Conservation (phyloP, 1,284 basidiomycete species). For the Boletus semigastroideus region DNA sequence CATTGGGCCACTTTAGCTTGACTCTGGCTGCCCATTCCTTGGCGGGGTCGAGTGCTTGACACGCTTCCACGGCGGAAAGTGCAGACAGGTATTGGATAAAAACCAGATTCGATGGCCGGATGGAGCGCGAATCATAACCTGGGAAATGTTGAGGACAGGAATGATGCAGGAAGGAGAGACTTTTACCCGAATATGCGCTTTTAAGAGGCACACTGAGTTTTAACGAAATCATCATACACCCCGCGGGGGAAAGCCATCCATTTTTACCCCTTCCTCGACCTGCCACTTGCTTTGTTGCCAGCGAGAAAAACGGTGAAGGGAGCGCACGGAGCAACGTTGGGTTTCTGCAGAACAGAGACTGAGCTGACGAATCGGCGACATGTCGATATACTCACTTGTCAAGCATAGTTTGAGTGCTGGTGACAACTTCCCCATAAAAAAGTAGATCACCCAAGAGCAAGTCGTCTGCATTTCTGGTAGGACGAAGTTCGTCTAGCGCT, state of each 20-base stretch:
- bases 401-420: conserved; percentile 94
- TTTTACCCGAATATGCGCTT: conserved; percentile 9
- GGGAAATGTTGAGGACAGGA: background rate
- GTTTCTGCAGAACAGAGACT: conserved; percentile 56
- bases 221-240: conserved; percentile 87
- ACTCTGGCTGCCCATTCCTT: conserved; percentile 54
- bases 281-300: conserved; percentile 86
- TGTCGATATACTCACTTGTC: conserved; percentile 66
- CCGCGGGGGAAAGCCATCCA: conserved; percentile 89
- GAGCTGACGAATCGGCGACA: background rate
- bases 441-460: conserved; percentile 77
- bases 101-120: conserved; percentile 75
- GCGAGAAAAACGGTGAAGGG: conserved; percentile 74
- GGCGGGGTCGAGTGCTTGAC: conserved; percentile 49
- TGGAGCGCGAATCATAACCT: conserved; percentile 9
- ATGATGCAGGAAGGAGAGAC: background rate
- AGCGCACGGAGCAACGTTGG: conserved; percentile 67
- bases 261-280: conserved; percentile 91
- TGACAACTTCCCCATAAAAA: conserved; percentile 87
- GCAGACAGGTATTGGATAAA: conserved; percentile 96
- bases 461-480: conserved; percentile 12
- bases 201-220: conserved; percentile 62
- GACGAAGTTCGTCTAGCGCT: conserved; percentile 33
- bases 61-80: conserved; percentile 87
- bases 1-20: conserved; percentile 97